Evolutionary conservation across 805 yeast genomes (phyloP), one percentile per base, ranked within the genome.

Genomic region (Candida tallmaniae): DNA sequence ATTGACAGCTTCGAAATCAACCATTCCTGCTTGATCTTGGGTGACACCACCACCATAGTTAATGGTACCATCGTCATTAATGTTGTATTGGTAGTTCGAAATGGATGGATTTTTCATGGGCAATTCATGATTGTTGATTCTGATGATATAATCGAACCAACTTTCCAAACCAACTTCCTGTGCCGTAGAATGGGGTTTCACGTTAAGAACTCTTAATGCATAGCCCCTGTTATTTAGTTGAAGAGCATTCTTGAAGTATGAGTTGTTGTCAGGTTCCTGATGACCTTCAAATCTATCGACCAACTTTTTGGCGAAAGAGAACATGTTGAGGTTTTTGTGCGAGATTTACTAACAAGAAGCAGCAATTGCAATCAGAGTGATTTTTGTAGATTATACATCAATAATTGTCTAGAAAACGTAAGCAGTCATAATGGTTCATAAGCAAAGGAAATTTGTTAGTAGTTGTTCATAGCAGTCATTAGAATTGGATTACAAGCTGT

Each of bases 71-170:
- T 65, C 71, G 14, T 65, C 70, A 31, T 55, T 57, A 32, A 66
- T 53, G 25, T 50, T 52, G 38, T 66, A 66, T 9, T 54, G 32
- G 31, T 50, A 50, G 9, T 42, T 33, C 1, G 61, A 50, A 10
- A 54, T 42, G 4, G 57, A 46, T 4, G 68, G 62, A 34, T 56
- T 41, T 22, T 47, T 34, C 68, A 66, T 63, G 14, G 72, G 73
- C 33, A 67, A 51, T 30, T 82, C 83, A 43, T 74, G 80, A 29
- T 84, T 86, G 47, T 90, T 85, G 37, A 88, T 65, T 1, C 83
- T 82, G n/a, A 87, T 70, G 23, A 90, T 76, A 53, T 72, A 90
- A 54, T 90, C 98, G 51, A 90, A 93, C 76, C 86, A 83, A 7
- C 93, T 70, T 57, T 88, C 94, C 19, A 93, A 54, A 3, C 68